Conservation (phyloP, 768 basidiomycete species). For the Chalciporus sphaerocephalus region DNA sequence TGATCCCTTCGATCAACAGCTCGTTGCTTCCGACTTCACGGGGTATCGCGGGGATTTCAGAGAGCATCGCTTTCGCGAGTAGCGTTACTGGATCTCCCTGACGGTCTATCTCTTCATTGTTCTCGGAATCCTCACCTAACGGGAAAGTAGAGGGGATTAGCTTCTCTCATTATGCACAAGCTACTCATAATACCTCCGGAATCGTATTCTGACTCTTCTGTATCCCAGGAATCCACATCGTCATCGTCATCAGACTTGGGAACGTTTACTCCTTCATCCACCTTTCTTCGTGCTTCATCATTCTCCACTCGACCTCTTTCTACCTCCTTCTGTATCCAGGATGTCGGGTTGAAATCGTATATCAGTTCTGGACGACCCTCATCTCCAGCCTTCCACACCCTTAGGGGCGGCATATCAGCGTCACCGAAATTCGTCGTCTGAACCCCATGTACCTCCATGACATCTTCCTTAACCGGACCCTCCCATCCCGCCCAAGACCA, state of each 20-base stretch:
- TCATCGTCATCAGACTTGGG: too few relatives aligned
- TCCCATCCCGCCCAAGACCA: slow-evolving; percentile 18
- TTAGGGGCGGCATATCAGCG: slow-evolving; percentile 2
- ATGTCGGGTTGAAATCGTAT: slow-evolving; percentile 8
- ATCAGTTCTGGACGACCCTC: slow-evolving; percentile 1
- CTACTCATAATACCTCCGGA: background rate
- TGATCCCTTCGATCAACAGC: slow-evolving; percentile 7
- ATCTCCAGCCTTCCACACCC: slow-evolving; percentile 8
- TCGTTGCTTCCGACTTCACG: background rate
- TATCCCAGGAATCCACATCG: background rate
- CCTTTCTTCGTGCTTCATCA: background rate
- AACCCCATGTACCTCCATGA: background rate
- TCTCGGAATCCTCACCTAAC: background rate
- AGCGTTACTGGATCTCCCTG: slow-evolving; percentile 1
- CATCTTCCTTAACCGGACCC: background rate
- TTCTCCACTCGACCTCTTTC: too few relatives aligned
- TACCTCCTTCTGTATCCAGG: background rate
- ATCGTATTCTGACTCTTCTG: background rate
- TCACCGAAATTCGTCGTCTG: background rate
- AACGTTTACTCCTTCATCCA: background rate
- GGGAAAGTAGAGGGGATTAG: background rate
- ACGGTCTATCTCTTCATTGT: background rate
- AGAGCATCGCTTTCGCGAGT: background rate
- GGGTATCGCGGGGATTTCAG: background rate
- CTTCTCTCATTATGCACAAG: background rate